phyloP scores from a whole-genome alignment of 371 early-diverging fungal species.

The Mortierella polycephala region DNA sequence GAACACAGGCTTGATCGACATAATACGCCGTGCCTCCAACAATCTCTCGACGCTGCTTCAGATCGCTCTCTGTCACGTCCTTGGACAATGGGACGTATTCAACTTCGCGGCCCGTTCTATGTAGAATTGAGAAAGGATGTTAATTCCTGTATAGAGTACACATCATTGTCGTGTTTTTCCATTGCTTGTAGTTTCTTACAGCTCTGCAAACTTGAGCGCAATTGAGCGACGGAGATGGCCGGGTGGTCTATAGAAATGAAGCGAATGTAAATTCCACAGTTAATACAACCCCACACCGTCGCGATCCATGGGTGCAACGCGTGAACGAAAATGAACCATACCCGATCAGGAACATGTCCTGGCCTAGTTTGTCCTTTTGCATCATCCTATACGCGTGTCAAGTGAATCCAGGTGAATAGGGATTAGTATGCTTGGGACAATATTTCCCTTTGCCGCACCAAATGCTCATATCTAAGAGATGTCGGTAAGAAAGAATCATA shows the following conservation, averaged over 20 bases:
- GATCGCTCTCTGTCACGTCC: conserved; percentile 83
- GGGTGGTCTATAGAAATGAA: conserved; percentile 61
- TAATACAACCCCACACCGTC: neutral
- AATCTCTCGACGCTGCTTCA: conserved; percentile 88
- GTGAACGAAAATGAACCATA: conserved; percentile 16
- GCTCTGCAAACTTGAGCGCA: conserved; percentile 79
- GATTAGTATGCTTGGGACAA: no score
- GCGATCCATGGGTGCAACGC: neutral
- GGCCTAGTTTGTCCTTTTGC: conserved; percentile 80
- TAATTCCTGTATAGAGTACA: neutral
- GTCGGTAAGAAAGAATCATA: conserved; percentile 13
- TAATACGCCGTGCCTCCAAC: conserved; percentile 76
- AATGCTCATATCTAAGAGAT: neutral
- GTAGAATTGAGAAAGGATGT: neutral
- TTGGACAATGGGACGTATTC: conserved; percentile 85
- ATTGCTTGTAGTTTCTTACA: conserved; percentile 58
- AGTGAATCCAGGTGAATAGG: neutral
- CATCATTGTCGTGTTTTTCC: neutral
- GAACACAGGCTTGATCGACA: conserved; percentile 82
- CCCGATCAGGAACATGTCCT: conserved; percentile 88
- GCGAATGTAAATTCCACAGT: neutral
- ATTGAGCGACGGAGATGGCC: conserved; percentile 77
- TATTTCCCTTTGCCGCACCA: no score
- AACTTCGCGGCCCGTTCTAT: conserved; percentile 66
- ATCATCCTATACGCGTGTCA: conserved; percentile 62